Percentiles rank a stretch among this genome's conserved stretches.
phyloP scores from a whole-genome alignment of 345 rosid genomes.

The Mallotus nudiflorus region DNA sequence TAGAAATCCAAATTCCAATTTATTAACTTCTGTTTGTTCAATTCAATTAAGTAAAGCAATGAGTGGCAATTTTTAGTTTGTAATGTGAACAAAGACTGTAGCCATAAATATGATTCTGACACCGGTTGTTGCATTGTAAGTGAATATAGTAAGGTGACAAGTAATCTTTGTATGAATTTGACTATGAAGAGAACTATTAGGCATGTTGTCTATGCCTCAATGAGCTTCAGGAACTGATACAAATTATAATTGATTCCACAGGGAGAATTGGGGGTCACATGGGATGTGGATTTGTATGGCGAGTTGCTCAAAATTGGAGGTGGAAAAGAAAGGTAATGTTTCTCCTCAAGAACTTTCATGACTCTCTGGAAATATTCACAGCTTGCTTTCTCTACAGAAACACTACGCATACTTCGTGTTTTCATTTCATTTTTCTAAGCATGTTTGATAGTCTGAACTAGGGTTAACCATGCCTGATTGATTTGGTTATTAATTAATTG shows the following conservation, averaged over 20 bases:
- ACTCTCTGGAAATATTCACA: neutral
- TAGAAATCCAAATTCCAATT: too few relatives aligned
- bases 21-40: too few relatives aligned
- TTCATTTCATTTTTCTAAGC: neutral
- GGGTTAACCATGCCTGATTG: neutral
- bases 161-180: neutral
- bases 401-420: neutral
- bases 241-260: constrained; percentile 25
- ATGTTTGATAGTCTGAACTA: neutral
- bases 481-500: neutral
- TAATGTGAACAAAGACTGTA: too few relatives aligned
- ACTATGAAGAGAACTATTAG: neutral
- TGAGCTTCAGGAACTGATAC: constrained; percentile 3
- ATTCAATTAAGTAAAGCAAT: too few relatives aligned
- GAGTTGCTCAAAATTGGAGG: constrained; percentile 94
- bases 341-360: neutral
- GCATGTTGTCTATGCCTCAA: neutral
- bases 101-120: too few relatives aligned
- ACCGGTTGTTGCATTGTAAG: neutral
- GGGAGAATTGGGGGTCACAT: constrained; percentile 79
- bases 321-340: constrained; percentile 79
- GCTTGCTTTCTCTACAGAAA: neutral
- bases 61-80: too few relatives aligned
- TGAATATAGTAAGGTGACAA: neutral
- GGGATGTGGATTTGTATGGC: constrained; percentile 94